Percentiles rank a stretch among this genome's conserved stretches.
These are phyloP conservation scores for Mollisiaceae sp. DNA, from an alignment of 2,329 filamentous ascomycete species.

Conservation along the genomic window DNA sequence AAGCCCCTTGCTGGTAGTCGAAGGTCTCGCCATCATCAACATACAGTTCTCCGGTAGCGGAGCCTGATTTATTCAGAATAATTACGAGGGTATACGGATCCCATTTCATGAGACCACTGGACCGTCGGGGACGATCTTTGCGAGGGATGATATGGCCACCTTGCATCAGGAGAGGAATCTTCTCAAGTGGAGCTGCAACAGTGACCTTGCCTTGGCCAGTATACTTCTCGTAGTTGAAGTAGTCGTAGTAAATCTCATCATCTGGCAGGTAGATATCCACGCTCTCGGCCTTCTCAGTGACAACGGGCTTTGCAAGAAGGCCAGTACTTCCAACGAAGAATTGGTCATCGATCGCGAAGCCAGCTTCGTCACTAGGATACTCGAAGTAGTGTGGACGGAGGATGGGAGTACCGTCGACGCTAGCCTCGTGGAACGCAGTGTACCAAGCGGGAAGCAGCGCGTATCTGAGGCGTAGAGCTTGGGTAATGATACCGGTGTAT, in stretches of 20 bases:
- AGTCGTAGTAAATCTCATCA: conserved; percentile 90
- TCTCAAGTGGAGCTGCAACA: conserved; percentile 79
- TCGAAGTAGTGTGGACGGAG: conserved; percentile 92
- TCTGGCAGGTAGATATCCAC: conserved; percentile 88
- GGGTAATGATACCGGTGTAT: conserved; percentile 83
- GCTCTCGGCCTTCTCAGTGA: conserved; percentile 73
- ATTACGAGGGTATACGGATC: conserved; percentile 95
- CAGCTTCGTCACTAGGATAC: conserved; percentile 82
- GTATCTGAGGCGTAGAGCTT: conserved; percentile 88
- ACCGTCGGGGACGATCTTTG: conserved; percentile 85
- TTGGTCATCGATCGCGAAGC: conserved; percentile 91
- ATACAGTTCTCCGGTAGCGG: conserved; percentile 84
- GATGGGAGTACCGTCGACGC: conserved; percentile 82
- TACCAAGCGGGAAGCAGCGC: conserved; percentile 93
- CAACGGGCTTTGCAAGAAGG: conserved; percentile 89
- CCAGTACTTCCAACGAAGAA: conserved; percentile 89
- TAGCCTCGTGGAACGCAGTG: conserved; percentile 92
- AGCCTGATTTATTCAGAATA: conserved; percentile 67
- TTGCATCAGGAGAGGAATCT: conserved; percentile 88
- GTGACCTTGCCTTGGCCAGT: conserved; percentile 71
- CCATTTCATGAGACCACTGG: conserved; percentile 86
- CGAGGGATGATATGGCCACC: conserved; percentile 91
- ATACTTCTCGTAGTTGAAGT: conserved; percentile 84
- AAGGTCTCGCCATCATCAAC: conserved; percentile 94
- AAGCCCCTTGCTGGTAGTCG: conserved; percentile 83